These are phyloP conservation scores for Globisporangium cystogenes DNA, from an alignment of 352 stramenopile genomes.

Conservation along the genomic window DNA sequence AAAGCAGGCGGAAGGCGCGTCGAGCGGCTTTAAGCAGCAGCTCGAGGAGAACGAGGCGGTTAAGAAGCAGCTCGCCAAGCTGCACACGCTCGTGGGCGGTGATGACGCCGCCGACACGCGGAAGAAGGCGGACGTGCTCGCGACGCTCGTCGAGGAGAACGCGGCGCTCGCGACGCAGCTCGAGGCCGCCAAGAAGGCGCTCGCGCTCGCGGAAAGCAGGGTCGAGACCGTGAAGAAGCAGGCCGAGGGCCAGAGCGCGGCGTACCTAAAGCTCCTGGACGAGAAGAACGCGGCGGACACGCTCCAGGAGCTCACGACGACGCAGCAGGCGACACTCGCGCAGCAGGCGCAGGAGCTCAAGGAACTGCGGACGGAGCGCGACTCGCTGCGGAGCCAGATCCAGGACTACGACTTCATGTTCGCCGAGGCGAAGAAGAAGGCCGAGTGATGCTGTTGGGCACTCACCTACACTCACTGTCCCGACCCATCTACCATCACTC, in stretches of 20 bases:
- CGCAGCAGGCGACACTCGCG: constrained; percentile 38
- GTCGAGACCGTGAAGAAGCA: constrained; percentile 70
- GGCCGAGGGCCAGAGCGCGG: constrained; percentile 64
- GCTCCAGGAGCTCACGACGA: constrained; percentile 31
- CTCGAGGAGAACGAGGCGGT: constrained; percentile 65
- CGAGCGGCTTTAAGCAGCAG: constrained; percentile 56
- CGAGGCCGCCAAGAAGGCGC: constrained; percentile 23
- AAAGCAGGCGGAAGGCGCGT: constrained; percentile 70
- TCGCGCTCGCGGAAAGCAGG: constrained; percentile 40
- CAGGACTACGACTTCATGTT: constrained; percentile 91
- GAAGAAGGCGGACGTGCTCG: constrained; percentile 39
- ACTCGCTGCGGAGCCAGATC: constrained; percentile 72
- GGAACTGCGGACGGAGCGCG: constrained; percentile 50
- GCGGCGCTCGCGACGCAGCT: constrained; percentile 37
- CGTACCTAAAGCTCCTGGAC: constrained; percentile 82
- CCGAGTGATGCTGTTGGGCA: constrained; percentile 49
- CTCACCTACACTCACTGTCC: too few relatives aligned
- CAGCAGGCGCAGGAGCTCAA: constrained; percentile 37
- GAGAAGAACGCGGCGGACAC: constrained; percentile 62
- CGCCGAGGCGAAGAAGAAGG: constrained; percentile 84
- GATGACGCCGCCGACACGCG: constrained; percentile 16
- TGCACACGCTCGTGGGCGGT: constrained; percentile 39
- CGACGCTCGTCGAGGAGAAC: constrained; percentile 64
- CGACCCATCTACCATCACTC: background rate
- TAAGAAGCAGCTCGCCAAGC: constrained; percentile 62